Conservation (phyloP, 768 basidiomycete species). For the Hypsizygus marmoreus region DNA sequence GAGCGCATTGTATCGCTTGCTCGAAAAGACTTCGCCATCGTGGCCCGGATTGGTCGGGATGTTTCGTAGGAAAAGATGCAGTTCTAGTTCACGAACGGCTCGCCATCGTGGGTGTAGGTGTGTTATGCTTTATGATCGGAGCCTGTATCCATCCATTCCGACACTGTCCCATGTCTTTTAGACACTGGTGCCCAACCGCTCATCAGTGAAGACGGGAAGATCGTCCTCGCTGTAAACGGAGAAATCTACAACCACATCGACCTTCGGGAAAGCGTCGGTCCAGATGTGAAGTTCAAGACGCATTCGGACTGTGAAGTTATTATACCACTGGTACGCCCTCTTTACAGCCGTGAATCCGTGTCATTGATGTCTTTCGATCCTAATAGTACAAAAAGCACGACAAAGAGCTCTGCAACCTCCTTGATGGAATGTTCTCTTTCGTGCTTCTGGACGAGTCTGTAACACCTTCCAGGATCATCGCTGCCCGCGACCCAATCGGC, state of each 20-base stretch:
- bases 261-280: slow-evolving; percentile 66
- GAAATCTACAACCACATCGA: slow-evolving; percentile 98
- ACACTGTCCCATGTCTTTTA: slow-evolving; percentile 30
- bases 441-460: slow-evolving; percentile 93
- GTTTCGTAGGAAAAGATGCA: slow-evolving; percentile 78
- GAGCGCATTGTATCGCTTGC: slow-evolving; percentile 77
- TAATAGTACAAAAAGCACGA: slow-evolving; percentile 81
- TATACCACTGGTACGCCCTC: slow-evolving; percentile 73
- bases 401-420: slow-evolving; percentile 71
- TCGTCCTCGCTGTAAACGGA: slow-evolving; percentile 92
- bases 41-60: slow-evolving; percentile 99
- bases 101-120: slow-evolving; percentile 97
- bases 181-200: slow-evolving; percentile 98
- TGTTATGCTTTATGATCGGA: slow-evolving; percentile 26
- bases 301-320: slow-evolving; percentile 99
- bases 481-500: slow-evolving; percentile 95
- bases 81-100: slow-evolving; percentile 94
- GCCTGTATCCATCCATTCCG: background rate
- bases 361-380: slow-evolving; percentile 2
- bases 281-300: slow-evolving; percentile 85
- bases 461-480: slow-evolving; percentile 87
- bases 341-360: background rate
- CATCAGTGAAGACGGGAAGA: slow-evolving; percentile 79
- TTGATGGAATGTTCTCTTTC: slow-evolving; percentile 99
- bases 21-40: slow-evolving; percentile 91